Percentiles rank a stretch among this genome's conserved stretches.
Evolutionary conservation across 805 yeast species (phyloP).

Genomic region (Saturnispora hagleri): DNA sequence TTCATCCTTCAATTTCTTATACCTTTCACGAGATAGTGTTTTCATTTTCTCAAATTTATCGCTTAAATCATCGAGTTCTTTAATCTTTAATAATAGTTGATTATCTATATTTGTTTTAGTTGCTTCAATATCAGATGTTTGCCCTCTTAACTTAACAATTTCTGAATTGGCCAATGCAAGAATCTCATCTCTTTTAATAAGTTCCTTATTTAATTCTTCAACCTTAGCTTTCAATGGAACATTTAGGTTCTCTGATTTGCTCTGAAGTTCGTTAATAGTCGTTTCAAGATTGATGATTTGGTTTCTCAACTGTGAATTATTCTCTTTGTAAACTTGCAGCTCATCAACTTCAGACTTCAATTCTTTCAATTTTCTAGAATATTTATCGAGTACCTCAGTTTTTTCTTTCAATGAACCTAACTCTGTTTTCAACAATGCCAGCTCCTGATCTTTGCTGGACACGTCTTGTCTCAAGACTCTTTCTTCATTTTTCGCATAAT

Average conservation of each 20-base stretch:
- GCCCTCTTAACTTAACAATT: conserved; percentile 47
- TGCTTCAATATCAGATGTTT: conserved; percentile 30
- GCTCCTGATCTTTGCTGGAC: conserved; percentile 37
- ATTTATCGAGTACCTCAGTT: conserved; percentile 16
- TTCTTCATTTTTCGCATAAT: conserved; percentile 44
- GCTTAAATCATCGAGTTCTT: conserved; percentile 12
- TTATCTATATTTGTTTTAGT: conserved; percentile 18
- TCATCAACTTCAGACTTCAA: conserved; percentile 24
- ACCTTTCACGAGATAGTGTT: conserved; percentile 24
- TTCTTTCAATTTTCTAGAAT: conserved; percentile 15
- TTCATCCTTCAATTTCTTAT: conserved; percentile 21
- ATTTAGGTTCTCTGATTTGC: conserved; percentile 6
- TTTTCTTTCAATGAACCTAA: conserved; percentile 26
- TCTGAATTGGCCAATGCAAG: conserved; percentile 42
- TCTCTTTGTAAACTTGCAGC: conserved; percentile 24
- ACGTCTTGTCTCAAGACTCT: conserved; percentile 43
- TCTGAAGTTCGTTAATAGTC: conserved; percentile 14
- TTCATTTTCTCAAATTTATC: conserved; percentile 24
- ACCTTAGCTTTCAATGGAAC: conserved; percentile 14
- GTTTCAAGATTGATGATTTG: conserved; percentile 15
- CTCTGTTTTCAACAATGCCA: conserved; percentile 44
- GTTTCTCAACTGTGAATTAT: conserved; percentile 18
- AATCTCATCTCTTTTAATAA: conserved; percentile 42
- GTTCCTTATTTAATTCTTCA: conserved; percentile 18
- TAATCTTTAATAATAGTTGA: conserved; percentile 4